These are phyloP conservation scores for Globisporangium solare DNA, from an alignment of 352 stramenopile genomes.

Conservation along the genomic window DNA sequence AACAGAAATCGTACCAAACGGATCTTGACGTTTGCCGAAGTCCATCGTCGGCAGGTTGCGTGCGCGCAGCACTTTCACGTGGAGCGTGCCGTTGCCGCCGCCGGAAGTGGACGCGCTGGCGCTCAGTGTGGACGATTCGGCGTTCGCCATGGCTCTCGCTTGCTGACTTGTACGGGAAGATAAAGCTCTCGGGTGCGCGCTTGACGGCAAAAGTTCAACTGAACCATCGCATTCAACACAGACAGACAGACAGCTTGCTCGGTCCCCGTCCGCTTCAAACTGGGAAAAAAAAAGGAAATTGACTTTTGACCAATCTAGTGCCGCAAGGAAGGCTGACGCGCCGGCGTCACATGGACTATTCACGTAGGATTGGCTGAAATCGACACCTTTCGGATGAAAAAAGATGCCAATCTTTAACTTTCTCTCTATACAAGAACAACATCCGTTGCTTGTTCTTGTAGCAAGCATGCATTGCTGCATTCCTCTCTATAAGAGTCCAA, in stretches of 20 bases:
- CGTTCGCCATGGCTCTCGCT: neutral
- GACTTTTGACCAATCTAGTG: neutral
- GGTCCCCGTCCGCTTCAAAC: slow-evolving; percentile 4
- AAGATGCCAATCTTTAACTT: neutral
- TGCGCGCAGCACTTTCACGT: slow-evolving; percentile 64
- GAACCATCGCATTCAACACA: neutral
- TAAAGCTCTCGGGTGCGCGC: neutral
- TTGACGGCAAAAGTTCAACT: slow-evolving; percentile 15
- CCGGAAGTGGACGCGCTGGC: neutral
- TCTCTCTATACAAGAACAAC: slow-evolving; percentile 3
- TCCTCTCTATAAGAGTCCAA: slow-evolving; percentile 7
- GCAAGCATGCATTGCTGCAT: neutral
- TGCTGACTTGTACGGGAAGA: neutral
- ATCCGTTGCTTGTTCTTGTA: slow-evolving; percentile 9
- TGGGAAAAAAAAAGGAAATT: slow-evolving; percentile 1
- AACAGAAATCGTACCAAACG: slow-evolving; percentile 43
- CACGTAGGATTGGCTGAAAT: slow-evolving; percentile 12
- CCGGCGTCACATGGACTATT: slow-evolving; percentile 1
- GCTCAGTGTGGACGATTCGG: neutral
- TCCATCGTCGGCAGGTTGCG: slow-evolving; percentile 67
- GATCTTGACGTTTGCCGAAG: slow-evolving; percentile 79
- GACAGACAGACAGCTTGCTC: neutral
- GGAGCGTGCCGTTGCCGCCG: slow-evolving; percentile 54
- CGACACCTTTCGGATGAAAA: neutral
- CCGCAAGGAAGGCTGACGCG: neutral